phyloP scores from a whole-genome alignment of 768 basidiomycete species.

The Tephrocybe sp. region DNA sequence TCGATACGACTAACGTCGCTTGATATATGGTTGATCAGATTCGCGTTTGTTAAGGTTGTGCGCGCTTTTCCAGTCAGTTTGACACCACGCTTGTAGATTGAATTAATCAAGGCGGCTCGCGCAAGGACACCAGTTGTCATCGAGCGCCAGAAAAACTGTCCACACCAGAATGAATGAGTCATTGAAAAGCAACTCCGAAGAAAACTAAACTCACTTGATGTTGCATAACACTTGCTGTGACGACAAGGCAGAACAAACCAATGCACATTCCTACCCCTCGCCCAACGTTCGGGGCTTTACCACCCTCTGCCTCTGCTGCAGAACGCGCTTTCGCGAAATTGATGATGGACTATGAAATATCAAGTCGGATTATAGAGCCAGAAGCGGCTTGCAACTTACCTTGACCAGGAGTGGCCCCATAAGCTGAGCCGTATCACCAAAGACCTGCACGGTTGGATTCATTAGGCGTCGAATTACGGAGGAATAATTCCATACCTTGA shows the following conservation, averaged over 20 bases:
- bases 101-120: slow-evolving; percentile 63
- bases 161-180: not conserved
- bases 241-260: slow-evolving; percentile 47
- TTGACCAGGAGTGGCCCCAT: slow-evolving; percentile 64
- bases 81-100: slow-evolving; percentile 69
- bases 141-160: slow-evolving; percentile 67
- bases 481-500: slow-evolving; percentile 39
- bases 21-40: slow-evolving; percentile 57
- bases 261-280: slow-evolving; percentile 58
- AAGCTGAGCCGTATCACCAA: slow-evolving; percentile 58
- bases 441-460: slow-evolving; percentile 34
- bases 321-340: slow-evolving; percentile 52
- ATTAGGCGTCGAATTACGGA: not conserved
- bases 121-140: slow-evolving; percentile 66
- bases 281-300: slow-evolving; percentile 38
- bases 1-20: slow-evolving; percentile 66
- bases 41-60: slow-evolving; percentile 56
- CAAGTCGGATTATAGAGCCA: not conserved
- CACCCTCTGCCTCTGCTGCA: slow-evolving; percentile 33
- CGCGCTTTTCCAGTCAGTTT: slow-evolving; percentile 64
- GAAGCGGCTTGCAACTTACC: slow-evolving; percentile 26
- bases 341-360: slow-evolving; percentile 47
- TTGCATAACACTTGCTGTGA: slow-evolving; percentile 52
- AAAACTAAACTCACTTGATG: slow-evolving; percentile 48
- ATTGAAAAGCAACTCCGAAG: not conserved